Evolutionary conservation across 2,329 filamentous ascomycete species (phyloP), one percentile per base, ranked within the genome.

Genomic region (Podosphaera fusca): DNA sequence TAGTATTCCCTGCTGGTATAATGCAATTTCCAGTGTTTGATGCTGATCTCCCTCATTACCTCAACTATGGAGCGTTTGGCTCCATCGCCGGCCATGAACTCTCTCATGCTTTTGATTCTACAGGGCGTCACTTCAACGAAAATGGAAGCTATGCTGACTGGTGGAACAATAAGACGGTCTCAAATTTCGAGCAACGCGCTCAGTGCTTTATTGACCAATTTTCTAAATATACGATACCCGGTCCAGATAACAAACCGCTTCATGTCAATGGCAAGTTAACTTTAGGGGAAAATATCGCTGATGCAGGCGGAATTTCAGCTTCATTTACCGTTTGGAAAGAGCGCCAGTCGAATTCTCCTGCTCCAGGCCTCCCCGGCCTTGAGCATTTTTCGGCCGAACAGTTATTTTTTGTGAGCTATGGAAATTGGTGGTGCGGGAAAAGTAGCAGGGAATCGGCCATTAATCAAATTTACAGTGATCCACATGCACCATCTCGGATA

Each of bases 161-260:
- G 81, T 85, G 81, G 81, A 77, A 78, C 14, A 70, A 80, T 7
- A 65, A 70, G 40, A 84, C 80, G 1, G 71, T 81, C 2, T 64
- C 72, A 3, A 76, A 71, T 1, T 86, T 84, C 64, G 67, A 75
- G 56, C 69, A 78, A 56, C 75, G 75, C 51, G 74, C 79, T 0
- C 69, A 81, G 59, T 86, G 82, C 67, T 84, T 86, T 59, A 70
- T 84, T 1, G 70, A 82, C n/a, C 80, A 85, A 67, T 85, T 83
- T 65, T 68, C 69, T 58, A 74, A 81, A 38, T 83, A 76, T 64
- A 78, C 75, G 0, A 72, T 84, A 10, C 70, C 72, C 0, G 77
- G 75, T 0, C 72, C 77, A 9, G 73, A 81, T 42, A 76, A 72
- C 1, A 74, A 78, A 59, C 70, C 74, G 3, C 69, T 82, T 0